Evolutionary conservation across 2,329 filamentous ascomycete species (phyloP), one percentile per base, ranked within the genome.

Genomic region (Pseudogymnoascus sp.): DNA sequence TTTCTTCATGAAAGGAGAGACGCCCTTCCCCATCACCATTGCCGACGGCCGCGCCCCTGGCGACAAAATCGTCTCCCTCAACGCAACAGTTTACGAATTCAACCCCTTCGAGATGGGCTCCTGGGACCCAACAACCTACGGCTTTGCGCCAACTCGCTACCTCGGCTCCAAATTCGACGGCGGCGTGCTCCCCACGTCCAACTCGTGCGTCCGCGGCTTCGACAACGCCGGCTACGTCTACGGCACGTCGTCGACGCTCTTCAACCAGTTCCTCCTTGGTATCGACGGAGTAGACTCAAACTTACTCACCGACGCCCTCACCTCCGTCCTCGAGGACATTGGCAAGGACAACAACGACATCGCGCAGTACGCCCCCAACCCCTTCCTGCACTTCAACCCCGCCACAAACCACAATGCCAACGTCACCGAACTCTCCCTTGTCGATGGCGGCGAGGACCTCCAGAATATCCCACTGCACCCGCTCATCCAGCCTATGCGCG

Each of bases 141-240:
- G 82, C 4, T 92, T 91, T 65, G 85, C 81, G 0, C 88, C 89
- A 1, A 74, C 87, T 4, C 74, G 83, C 62, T 92, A 86, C 64
- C 72, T 92, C 2, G 89, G 89, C 2, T 89, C 88, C 1, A 84
- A 84, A 64, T 91, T 92, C 71, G 79, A 77, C 37, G 77, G 74
- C 5, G 89, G 89, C 18, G 68, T 70, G 6, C 71, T 94, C 18
- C 74, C 80, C 0, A 69, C 75, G 9, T 71, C 77, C 60, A 79
- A 81, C 41, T 70, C 74, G 26, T 96, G 92, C 68, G 79, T 95
- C 13, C 77, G 80, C 6, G 92, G 92, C 0, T 91, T 91, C 64
- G 92, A 96, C 73, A 91, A 91, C 66, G 81, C 82, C 21, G 89
- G 89, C 5, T 96, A 82, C 69, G 77, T 95, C 23, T 90, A 95